These are phyloP conservation scores for Hymenoscyphus fraxineus DNA, from an alignment of 2,329 filamentous ascomycete genomes.

Conservation along the genomic window DNA sequence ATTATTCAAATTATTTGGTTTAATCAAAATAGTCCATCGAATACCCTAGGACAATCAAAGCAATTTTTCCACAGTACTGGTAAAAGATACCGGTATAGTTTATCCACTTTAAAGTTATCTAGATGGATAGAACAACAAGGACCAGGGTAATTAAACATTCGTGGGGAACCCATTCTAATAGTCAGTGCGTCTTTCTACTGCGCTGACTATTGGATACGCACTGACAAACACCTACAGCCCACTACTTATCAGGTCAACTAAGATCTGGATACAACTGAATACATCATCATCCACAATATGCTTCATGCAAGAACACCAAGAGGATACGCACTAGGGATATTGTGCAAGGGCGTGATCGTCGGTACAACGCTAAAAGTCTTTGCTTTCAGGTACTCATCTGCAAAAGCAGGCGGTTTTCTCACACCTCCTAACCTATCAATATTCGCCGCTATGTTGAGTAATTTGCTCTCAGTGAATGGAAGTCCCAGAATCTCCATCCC, in stretches of 20 bases:
- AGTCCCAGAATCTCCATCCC: slow-evolving; percentile 61
- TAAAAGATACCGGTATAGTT: no score
- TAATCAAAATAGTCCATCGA: no score
- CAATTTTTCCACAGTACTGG: no score
- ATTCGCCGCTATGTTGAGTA: slow-evolving; percentile 50
- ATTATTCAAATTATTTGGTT: no score
- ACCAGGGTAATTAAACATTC: neutral
- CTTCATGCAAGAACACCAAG: slow-evolving; percentile 35
- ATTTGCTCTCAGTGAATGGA: slow-evolving; percentile 51
- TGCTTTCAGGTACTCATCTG: slow-evolving; percentile 38
- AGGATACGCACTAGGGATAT: slow-evolving; percentile 45
- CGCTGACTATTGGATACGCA: no score
- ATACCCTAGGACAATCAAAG: no score
- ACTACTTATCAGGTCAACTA: neutral
- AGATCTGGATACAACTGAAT: neutral
- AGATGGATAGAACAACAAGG: no score
- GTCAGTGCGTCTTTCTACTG: no score
- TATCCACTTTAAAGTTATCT: no score
- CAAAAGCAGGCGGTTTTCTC: slow-evolving; percentile 46
- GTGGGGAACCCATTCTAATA: neutral
- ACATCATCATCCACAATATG: neutral
- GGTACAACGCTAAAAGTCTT: slow-evolving; percentile 43
- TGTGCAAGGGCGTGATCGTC: slow-evolving; percentile 39
- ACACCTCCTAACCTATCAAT: slow-evolving; percentile 46
- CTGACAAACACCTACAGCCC: neutral